Conservation (phyloP, 106 monocot genomes). For the Agapanthus africanus region DNA sequence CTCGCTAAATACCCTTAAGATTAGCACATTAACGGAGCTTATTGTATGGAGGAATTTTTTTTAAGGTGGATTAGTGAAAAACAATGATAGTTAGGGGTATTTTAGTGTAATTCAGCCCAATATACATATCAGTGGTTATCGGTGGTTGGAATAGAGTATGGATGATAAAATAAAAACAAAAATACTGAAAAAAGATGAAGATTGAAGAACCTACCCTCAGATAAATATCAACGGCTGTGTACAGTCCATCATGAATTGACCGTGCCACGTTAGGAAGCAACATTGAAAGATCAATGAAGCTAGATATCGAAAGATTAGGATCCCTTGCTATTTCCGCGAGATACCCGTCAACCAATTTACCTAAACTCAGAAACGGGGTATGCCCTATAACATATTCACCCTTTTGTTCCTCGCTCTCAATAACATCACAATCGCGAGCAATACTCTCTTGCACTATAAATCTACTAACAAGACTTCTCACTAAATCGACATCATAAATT, state of each 20-base stretch:
- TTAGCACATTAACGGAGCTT: too few species aligned
- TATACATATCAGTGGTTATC: too few species aligned
- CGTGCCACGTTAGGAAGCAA: constrained; percentile 46
- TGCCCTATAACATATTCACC: constrained; percentile 19
- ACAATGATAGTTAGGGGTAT: too few species aligned
- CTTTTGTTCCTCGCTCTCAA: constrained; percentile 11
- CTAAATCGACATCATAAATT: constrained; percentile 15
- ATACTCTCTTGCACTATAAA: constrained; percentile 15
- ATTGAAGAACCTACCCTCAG: constrained; percentile 39
- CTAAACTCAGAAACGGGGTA: constrained; percentile 38
- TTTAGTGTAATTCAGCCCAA: too few species aligned
- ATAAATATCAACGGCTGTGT: constrained; percentile 70
- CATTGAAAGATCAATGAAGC: constrained; percentile 46
- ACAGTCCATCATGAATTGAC: constrained; percentile 62
- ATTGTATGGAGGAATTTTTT: too few species aligned
- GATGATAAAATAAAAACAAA: too few species aligned
- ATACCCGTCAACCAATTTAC: constrained; percentile 66
- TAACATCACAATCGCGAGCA: too few species aligned
- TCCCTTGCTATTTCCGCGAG: constrained; percentile 67
- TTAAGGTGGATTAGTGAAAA: too few species aligned
- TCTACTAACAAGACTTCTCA: constrained; percentile 14
- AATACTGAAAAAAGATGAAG: not conserved
- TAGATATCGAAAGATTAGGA: constrained; percentile 45
- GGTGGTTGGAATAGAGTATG: too few species aligned
- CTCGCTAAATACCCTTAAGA: too few species aligned